These are phyloP conservation scores for Geotrichum restrictum DNA, from an alignment of 1,139 yeast genomes.

Conservation along the genomic window DNA sequence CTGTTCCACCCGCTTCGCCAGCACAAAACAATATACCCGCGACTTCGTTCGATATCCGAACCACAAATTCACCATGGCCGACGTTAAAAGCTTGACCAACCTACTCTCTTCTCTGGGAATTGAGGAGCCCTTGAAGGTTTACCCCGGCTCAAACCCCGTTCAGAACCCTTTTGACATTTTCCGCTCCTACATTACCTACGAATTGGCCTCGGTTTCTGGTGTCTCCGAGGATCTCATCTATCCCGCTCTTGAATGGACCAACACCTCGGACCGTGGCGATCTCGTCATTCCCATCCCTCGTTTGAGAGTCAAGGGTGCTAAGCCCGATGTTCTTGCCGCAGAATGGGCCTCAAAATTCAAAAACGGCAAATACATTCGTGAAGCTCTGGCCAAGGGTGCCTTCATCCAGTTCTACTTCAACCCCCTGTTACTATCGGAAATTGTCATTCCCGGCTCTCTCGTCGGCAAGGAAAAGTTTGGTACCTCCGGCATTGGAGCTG, in stretches of 20 bases:
- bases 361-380: conserved; percentile 57
- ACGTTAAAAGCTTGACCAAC: conserved; percentile 29
- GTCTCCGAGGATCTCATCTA: conserved; percentile 67
- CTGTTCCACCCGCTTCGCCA: neutral
- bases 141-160: conserved; percentile 60
- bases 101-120: conserved; percentile 35
- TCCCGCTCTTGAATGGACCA: conserved; percentile 86
- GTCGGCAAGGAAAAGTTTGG: conserved; percentile 63
- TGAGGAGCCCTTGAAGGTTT: conserved; percentile 28
- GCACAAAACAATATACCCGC: neutral
- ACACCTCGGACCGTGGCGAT: conserved; percentile 87
- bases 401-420: conserved; percentile 86
- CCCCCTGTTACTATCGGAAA: conserved; percentile 58
- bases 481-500: conserved; percentile 65
- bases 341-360: conserved; percentile 65
- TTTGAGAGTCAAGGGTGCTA: conserved; percentile 79
- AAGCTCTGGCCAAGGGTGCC: conserved; percentile 81
- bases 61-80: conserved; percentile 29
- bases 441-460: conserved; percentile 70
- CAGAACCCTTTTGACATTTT: conserved; percentile 73
- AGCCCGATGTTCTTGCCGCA: conserved; percentile 76
- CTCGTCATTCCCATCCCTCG: conserved; percentile 89
- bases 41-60: conserved; percentile 10
- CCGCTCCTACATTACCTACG: conserved; percentile 83
- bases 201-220: conserved; percentile 66